A percentile compares a stretch with the other conserved stretches of the same genome.
Evolutionary conservation across 1,284 basidiomycete species (phyloP).

Genomic region (Abortiporus biennis): DNA sequence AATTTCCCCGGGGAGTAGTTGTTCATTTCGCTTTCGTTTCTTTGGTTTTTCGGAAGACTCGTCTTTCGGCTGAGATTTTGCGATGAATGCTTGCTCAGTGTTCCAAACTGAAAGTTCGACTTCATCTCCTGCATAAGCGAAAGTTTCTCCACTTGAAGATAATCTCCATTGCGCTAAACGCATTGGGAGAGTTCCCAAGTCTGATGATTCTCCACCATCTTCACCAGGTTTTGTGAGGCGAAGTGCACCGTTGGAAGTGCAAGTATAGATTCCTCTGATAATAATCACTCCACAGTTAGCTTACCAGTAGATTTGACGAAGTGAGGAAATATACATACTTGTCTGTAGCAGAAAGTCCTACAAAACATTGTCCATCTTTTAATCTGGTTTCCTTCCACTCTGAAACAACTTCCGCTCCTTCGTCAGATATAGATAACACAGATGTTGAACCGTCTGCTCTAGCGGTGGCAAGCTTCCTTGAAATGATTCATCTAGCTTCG

Average conservation of each 20-base stretch:
- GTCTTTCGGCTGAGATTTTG: slow-evolving; percentile 14
- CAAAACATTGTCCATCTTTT: slow-evolving; percentile 44
- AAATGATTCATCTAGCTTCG: slow-evolving; percentile 14
- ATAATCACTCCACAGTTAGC: background rate
- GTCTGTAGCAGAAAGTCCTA: slow-evolving; percentile 48
- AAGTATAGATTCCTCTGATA: slow-evolving; percentile 51
- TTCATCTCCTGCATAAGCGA: slow-evolving; percentile 84
- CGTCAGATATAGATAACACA: slow-evolving; percentile 35
- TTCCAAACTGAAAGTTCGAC: slow-evolving; percentile 85
- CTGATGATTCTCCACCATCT: slow-evolving; percentile 18
- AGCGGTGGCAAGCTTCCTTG: slow-evolving; percentile 56
- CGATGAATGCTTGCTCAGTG: slow-evolving; percentile 59
- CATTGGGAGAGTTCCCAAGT: slow-evolving; percentile 45
- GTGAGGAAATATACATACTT: slow-evolving; percentile 30
- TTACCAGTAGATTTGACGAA: background rate
- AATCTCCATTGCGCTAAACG: slow-evolving; percentile 64
- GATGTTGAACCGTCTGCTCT: slow-evolving; percentile 50
- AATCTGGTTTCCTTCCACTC: slow-evolving; percentile 63
- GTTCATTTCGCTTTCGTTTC: slow-evolving; percentile 67
- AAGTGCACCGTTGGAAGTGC: slow-evolving; percentile 69
- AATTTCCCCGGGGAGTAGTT: slow-evolving; percentile 62
- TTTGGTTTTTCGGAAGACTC: slow-evolving; percentile 25
- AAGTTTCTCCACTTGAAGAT: slow-evolving; percentile 43
- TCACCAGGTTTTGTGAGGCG: slow-evolving; percentile 35
- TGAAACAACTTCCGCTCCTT: slow-evolving; percentile 31